Percentiles rank a stretch among this genome's conserved stretches.
These are phyloP conservation scores for Gryganskiella cystojenkinii DNA, from an alignment of 192 early-diverging fungal genomes.

Conservation along the genomic window DNA sequence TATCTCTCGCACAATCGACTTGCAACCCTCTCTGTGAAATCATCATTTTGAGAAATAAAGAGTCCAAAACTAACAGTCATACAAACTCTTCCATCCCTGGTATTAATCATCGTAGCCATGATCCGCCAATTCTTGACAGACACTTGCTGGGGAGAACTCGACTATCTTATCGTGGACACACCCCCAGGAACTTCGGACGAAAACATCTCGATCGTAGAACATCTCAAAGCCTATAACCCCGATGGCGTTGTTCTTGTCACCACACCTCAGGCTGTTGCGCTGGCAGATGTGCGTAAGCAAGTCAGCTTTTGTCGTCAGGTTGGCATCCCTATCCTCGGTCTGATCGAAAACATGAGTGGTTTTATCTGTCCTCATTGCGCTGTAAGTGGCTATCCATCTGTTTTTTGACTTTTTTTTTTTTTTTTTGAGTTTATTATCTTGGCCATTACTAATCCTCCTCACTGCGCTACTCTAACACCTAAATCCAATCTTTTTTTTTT, in stretches of 20 bases:
- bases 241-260: slow-evolving; percentile 96
- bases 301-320: slow-evolving; percentile 94
- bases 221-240: slow-evolving; percentile 81
- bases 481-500: slow-evolving; percentile 55
- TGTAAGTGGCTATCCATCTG: slow-evolving; percentile 48
- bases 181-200: slow-evolving; percentile 98
- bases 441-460: not conserved
- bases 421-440: not conserved
- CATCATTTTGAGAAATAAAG: no score
- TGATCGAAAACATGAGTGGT: slow-evolving; percentile 98
- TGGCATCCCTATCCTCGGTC: slow-evolving; percentile 84
- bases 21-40: no score
- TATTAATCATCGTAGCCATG: slow-evolving; percentile 88
- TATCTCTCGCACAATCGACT: not conserved
- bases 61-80: no score
- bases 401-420: slow-evolving; percentile 16
- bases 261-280: slow-evolving; percentile 87
- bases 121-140: slow-evolving; percentile 97
- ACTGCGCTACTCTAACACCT: slow-evolving; percentile 2
- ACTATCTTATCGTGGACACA: slow-evolving; percentile 96
- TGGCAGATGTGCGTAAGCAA: slow-evolving; percentile 95
- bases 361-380: slow-evolving; percentile 91
- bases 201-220: slow-evolving; percentile 93
- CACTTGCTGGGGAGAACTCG: slow-evolving; percentile 96
- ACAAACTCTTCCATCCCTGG: no score